phyloP scores from a whole-genome alignment of 2,329 filamentous ascomycete genomes.

The Claviceps spartinae region DNA sequence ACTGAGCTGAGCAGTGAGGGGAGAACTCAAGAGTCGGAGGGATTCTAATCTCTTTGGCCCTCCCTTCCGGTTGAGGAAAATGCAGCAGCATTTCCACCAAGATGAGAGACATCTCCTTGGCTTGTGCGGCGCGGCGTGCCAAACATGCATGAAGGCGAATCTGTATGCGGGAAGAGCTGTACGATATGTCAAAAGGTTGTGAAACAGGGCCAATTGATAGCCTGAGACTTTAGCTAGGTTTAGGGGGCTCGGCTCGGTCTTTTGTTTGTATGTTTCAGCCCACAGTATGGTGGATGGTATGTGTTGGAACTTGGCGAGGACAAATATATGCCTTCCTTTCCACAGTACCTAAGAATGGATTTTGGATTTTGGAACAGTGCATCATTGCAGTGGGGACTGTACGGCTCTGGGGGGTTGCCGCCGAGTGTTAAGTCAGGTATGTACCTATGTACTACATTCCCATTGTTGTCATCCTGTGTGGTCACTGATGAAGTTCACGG shows the following conservation, averaged over 20 bases:
- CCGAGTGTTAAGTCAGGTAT: background rate
- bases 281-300: background rate
- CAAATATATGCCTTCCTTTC: background rate
- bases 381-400: background rate
- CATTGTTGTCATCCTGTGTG: background rate
- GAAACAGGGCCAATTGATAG: background rate
- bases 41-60: too few species aligned
- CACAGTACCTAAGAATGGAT: background rate
- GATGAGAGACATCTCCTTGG: too few species aligned
- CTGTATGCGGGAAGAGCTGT: too few species aligned
- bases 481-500: background rate
- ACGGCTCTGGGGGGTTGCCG: constrained; percentile 2
- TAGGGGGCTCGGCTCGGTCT: background rate
- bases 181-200: background rate
- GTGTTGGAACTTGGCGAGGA: background rate
- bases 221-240: background rate
- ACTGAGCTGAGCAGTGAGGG: too few species aligned
- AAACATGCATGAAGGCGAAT: too few species aligned
- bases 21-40: too few species aligned
- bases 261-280: background rate
- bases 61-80: too few species aligned
- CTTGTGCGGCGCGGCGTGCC: too few species aligned
- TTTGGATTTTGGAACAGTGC: background rate
- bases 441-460: background rate
- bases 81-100: too few species aligned